A percentile compares a stretch with the other conserved stretches of the same genome.
phyloP scores from a whole-genome alignment of 768 basidiomycete species.

The Coprinellus micaceus region DNA sequence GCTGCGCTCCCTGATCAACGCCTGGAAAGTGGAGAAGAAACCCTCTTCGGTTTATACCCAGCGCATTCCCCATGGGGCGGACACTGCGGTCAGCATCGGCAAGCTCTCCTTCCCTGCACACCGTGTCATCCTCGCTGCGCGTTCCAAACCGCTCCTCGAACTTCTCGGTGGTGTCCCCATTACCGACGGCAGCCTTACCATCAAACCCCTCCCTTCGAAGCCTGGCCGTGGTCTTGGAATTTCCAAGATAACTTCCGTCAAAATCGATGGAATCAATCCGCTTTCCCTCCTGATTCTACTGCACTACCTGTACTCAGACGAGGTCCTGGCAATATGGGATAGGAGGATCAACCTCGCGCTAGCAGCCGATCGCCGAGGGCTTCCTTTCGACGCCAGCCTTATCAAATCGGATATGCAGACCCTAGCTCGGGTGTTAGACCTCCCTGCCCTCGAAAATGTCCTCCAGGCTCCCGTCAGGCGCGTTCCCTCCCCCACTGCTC shows the following conservation, averaged over 20 bases:
- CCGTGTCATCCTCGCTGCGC: slow-evolving; percentile 58
- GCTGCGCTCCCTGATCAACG: slow-evolving; percentile 30
- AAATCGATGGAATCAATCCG: slow-evolving; percentile 54
- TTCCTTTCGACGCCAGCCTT: slow-evolving; percentile 40
- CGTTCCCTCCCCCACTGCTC: slow-evolving; percentile 44
- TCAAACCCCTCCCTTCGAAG: slow-evolving; percentile 20
- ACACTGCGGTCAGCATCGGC: slow-evolving; percentile 49
- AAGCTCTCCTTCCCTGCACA: slow-evolving; percentile 58
- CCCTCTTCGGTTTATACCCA: no score
- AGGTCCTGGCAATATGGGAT: slow-evolving; percentile 82
- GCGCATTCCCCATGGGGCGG: no score
- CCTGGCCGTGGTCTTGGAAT: slow-evolving; percentile 22
- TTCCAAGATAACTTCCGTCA: slow-evolving; percentile 28
- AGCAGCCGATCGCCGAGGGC: slow-evolving; percentile 33
- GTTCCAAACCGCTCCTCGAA: slow-evolving; percentile 44
- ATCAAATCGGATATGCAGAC: slow-evolving; percentile 62
- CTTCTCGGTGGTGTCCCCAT: slow-evolving; percentile 35
- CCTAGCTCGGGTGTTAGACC: slow-evolving; percentile 55
- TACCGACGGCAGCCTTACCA: slow-evolving; percentile 22
- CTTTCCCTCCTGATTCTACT: slow-evolving; percentile 72
- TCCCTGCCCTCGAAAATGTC: slow-evolving; percentile 50
- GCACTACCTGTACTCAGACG: slow-evolving; percentile 86
- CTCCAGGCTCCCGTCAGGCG: slow-evolving; percentile 63
- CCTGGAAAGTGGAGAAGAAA: no score
- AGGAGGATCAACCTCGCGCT: slow-evolving; percentile 59